These are phyloP conservation scores for Rubroboletus pulcherrimus DNA, from an alignment of 768 basidiomycete genomes.

Conservation along the genomic window DNA sequence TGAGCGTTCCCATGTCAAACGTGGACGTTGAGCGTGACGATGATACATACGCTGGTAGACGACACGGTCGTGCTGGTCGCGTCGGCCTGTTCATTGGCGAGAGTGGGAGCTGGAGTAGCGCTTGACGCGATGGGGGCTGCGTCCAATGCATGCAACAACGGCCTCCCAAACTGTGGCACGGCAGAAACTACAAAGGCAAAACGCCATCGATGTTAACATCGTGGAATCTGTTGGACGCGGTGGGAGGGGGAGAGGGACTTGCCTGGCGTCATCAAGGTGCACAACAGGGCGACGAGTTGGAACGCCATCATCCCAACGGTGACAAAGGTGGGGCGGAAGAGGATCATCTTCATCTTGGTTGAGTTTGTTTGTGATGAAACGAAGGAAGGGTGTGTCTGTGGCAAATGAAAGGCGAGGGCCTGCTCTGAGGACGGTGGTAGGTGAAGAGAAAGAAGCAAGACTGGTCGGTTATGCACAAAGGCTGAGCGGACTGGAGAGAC, in stretches of 20 bases:
- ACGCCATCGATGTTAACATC: background rate
- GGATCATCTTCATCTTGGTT: constrained; percentile 16
- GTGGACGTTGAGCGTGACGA: background rate
- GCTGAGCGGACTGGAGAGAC: background rate
- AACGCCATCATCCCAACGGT: constrained; percentile 3
- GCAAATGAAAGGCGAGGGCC: constrained; percentile 8
- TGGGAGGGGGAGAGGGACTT: background rate
- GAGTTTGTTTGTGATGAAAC: background rate
- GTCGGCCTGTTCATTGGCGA: background rate
- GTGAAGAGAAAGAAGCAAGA: background rate
- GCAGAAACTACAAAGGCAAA: constrained; percentile 10
- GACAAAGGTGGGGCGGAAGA: constrained; percentile 23
- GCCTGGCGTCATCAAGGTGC: constrained; percentile 14
- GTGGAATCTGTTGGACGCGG: background rate
- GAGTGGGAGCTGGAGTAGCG: background rate
- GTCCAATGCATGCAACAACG: constrained; percentile 11
- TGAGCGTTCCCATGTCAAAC: background rate
- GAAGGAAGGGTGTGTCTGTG: background rate
- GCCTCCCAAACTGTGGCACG: constrained; percentile 20
- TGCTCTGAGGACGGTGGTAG: constrained; percentile 4
- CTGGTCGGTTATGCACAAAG: background rate
- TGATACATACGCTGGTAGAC: background rate
- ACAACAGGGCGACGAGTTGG: constrained; percentile 6
- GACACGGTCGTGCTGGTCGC: background rate
- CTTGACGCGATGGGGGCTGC: background rate